Base-by-base conservation (phyloP, 139 green algal genomes). In the Zygnema cylindricum region DNA sequence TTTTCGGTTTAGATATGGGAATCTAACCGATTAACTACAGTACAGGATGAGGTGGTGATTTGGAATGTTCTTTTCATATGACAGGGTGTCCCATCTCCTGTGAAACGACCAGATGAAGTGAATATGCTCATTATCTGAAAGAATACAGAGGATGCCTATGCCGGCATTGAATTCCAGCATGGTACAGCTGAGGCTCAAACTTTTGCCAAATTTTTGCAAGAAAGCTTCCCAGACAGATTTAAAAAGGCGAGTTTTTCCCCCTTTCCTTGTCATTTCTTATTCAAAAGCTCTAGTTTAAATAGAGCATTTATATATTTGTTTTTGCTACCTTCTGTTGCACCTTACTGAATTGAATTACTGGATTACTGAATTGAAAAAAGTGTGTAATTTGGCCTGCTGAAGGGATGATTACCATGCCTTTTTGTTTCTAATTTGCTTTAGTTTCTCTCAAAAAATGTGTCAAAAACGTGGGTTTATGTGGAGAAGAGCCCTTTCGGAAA, bases 111-210 rank as follows among this genome's bases (percentile, higher is more conserved):
- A 2, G 25, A 89, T n/a, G 42, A 49, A n/a, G 77, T 89, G 40
- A 77, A 89, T 41, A 73, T 89, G 39, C 71, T 89, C 38, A 79
- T 89, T n/a, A 87, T 89, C 55, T 21, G 85, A 57, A 73, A 89
- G 55, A 89, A 89, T 73, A 89, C 85, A 2, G 85, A 89, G 35
- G 85, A 89, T 69, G 86, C 86, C 2, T 89, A 89, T 69, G 85
- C 85, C 1, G 85, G 85, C 76, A 89, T 89, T 25, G 85, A 89
- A 33, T 88, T 89, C 21, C 25, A 89, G 85, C 32, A 39, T 40
- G 85, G 85, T 25, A 88, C 85, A n/a, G 1, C 7, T 1, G 76
- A 85, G 1, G 39, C 40, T 36, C 3, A 89, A 1, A 1, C 3
- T 42, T 89, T 89, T 77, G 32, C 25, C 11, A 2, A 77, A n/a